Conservation (phyloP, 208 protist species). For the Porcisia deanei region DNA sequence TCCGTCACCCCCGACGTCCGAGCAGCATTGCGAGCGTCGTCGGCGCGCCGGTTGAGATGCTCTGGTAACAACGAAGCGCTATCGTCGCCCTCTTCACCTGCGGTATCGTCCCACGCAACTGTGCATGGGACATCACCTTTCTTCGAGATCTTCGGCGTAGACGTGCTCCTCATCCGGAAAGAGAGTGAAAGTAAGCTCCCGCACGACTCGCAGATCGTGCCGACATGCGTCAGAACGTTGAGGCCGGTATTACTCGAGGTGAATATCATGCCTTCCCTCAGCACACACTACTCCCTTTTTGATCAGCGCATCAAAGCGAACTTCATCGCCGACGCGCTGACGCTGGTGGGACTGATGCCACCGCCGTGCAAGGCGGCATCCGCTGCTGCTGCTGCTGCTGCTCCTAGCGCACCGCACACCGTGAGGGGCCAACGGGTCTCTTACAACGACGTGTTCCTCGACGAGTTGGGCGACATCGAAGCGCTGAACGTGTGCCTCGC, state of each 20-base stretch:
- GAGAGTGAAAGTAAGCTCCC: not conserved
- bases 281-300: slow-evolving; percentile 74
- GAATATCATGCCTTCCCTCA: slow-evolving; percentile 89
- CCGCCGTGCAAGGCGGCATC: slow-evolving; percentile 6
- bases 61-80: not conserved
- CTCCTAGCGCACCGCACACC: not conserved
- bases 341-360: slow-evolving; percentile 73
- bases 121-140: slow-evolving; percentile 41
- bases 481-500: slow-evolving; percentile 51
- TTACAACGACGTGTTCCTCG: slow-evolving; percentile 36
- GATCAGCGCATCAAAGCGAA: slow-evolving; percentile 86
- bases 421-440: not conserved
- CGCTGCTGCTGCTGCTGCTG: not conserved
- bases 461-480: slow-evolving; percentile 2
- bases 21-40: slow-evolving; percentile 31
- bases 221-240: slow-evolving; percentile 4
- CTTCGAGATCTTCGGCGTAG: slow-evolving; percentile 88
- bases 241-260: slow-evolving; percentile 80
- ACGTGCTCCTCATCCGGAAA: slow-evolving; percentile 62
- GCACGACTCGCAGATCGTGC: not conserved
- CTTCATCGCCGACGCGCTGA: slow-evolving; percentile 78
- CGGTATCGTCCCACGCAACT: slow-evolving; percentile 7
- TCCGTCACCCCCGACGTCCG: slow-evolving; percentile 57
- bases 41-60: not conserved
- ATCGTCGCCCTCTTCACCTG: slow-evolving; percentile 11